Percentiles rank a stretch among this genome's conserved stretches.
Conservation (phyloP, 495 filamentous ascomycete genomes). For the Penicillium lagena region DNA sequence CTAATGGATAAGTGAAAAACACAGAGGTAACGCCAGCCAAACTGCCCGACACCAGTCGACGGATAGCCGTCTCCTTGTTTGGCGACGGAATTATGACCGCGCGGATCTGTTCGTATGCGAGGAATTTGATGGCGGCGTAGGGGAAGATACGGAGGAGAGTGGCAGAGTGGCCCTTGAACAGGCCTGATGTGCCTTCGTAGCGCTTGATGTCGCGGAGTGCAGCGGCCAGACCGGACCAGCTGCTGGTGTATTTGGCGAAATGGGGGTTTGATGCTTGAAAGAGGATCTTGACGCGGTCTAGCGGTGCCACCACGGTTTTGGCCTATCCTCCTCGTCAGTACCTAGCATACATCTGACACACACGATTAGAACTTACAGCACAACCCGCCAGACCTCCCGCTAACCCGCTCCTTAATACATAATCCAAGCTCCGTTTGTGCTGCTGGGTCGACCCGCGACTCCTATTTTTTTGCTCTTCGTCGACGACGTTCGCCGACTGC, state of each 20-base stretch:
- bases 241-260: constrained; percentile 85
- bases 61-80: constrained; percentile 71
- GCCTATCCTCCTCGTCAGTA: constrained; percentile 46
- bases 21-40: constrained; percentile 84
- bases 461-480: constrained; percentile 1
- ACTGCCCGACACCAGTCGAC: constrained; percentile 71
- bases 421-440: constrained; percentile 72
- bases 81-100: constrained; percentile 60
- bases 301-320: constrained; percentile 91
- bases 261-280: constrained; percentile 94
- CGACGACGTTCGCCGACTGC: too few relatives aligned
- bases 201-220: constrained; percentile 81
- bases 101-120: constrained; percentile 94
- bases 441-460: constrained; percentile 23
- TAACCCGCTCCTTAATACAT: constrained; percentile 70
- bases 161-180: constrained; percentile 91
- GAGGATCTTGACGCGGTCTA: constrained; percentile 97
- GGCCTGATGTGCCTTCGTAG: constrained; percentile 63
- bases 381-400: constrained; percentile 87
- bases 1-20: constrained; percentile 91
- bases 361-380: constrained; percentile 50
- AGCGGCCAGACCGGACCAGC: constrained; percentile 69
- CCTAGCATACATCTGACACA: not conserved
- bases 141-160: constrained; percentile 94
- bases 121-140: constrained; percentile 95